phyloP scores from a whole-genome alignment of 2,329 filamentous ascomycete genomes.

The Apiospora arundinis region DNA sequence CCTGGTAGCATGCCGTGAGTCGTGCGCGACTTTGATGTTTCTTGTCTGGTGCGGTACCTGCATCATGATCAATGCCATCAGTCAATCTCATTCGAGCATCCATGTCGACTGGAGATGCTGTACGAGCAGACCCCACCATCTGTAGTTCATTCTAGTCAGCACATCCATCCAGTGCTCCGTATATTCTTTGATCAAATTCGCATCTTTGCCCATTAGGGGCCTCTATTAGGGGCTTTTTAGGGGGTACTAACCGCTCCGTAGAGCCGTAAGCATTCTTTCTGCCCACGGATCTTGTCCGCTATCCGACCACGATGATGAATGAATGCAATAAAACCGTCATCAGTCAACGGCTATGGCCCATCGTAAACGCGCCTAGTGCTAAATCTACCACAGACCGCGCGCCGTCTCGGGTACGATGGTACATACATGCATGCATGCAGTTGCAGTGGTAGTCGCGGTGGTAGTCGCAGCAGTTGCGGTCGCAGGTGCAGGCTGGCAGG shows the following conservation, averaged over 20 bases:
- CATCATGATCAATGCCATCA: conserved; percentile 13
- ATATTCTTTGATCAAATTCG: too few species aligned
- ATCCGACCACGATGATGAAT: too few species aligned
- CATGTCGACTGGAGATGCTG: background rate
- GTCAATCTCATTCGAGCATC: conserved; percentile 13
- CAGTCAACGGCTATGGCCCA: background rate
- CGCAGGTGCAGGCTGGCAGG: background rate
- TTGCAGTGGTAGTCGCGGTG: background rate
- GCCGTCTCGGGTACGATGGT: conserved; percentile 1
- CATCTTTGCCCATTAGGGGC: too few species aligned
- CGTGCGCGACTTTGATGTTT: conserved; percentile 9
- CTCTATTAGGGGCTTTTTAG: too few species aligned
- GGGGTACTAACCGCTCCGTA: too few species aligned
- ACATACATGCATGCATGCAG: background rate
- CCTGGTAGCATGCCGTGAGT: background rate
- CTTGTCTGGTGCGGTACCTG: conserved; percentile 13
- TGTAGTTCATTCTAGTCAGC: background rate
- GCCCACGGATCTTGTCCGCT: too few species aligned
- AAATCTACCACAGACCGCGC: background rate
- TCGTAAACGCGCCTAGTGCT: background rate
- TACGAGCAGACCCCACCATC: background rate
- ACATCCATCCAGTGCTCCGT: too few species aligned
- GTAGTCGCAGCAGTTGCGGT: too few species aligned
- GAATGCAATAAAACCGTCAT: background rate
- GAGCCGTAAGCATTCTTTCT: too few species aligned